A percentile compares a stretch with the other conserved stretches of the same genome.
These are phyloP conservation scores for Neofusicoccum parvum DNA, from an alignment of 2,329 filamentous ascomycete genomes.

Conservation along the genomic window DNA sequence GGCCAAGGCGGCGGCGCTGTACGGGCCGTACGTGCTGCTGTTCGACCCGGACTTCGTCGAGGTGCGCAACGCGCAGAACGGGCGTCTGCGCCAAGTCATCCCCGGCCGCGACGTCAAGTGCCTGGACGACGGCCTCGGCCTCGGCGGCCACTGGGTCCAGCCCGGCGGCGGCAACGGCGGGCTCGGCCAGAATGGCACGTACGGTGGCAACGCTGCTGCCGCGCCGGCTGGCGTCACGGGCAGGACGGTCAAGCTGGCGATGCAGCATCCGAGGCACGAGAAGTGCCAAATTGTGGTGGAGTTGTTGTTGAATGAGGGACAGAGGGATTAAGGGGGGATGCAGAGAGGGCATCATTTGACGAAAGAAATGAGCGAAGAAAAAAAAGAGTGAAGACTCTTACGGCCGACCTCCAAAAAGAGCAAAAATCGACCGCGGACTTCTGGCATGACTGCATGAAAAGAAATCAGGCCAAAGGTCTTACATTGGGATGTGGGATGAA, in stretches of 20 bases:
- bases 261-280: constrained; percentile 89
- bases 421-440: too few species aligned
- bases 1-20: constrained; percentile 83
- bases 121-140: constrained; percentile 66
- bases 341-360: too few species aligned
- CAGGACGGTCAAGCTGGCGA: constrained; percentile 87
- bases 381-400: too few species aligned
- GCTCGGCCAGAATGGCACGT: constrained; percentile 2
- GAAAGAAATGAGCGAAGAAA: background rate
- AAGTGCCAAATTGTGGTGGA: constrained; percentile 88
- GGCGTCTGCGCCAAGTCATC: constrained; percentile 89
- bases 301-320: constrained; percentile 84
- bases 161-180: constrained; percentile 40
- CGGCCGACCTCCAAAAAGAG: too few species aligned
- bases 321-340: background rate
- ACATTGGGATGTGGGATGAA: background rate
- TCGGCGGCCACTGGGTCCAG: constrained; percentile 53
- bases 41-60: constrained; percentile 98
- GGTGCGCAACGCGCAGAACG: constrained; percentile 95
- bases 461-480: background rate
- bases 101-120: constrained; percentile 87
- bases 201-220: constrained; percentile 39
- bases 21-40: constrained; percentile 85
- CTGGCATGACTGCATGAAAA: too few species aligned
- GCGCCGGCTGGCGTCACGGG: constrained; percentile 44